Evolutionary conservation across 768 basidiomycete species (phyloP), one percentile per base, ranked within the genome.

Genomic region (Pleurotus ostreatus): DNA sequence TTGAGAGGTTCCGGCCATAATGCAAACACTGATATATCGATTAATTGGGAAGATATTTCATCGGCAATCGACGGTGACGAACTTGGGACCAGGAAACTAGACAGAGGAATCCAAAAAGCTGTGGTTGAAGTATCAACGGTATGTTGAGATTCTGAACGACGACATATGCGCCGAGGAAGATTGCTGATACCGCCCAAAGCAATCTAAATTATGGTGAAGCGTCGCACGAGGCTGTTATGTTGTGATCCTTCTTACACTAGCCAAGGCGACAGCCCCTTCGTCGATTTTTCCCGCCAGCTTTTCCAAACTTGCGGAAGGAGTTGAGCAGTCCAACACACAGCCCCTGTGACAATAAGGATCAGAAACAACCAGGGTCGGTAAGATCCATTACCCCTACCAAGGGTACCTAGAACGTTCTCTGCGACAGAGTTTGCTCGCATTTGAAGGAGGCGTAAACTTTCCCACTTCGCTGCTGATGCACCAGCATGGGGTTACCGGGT

Each of bases 271-370:
- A 92, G 73, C 0, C 91, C 90, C 23, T 80, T 74, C 0, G 86
- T 88, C 20, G 80, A 82, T 63, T 90, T 86, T 16, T 74, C 72
- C 37, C 81, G 75, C 72, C 81, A 86, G 60, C 80, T 87, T 68
- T 92, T 90, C 81, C 83, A 80, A 20, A 89, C 75, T 60, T 90
- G 88, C 5, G 88, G 89, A 30, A 89, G 66, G 12, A 90, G 65
- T 61, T 88, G 87, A 12, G 77, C 72, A 3, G 80, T 81, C 88
- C 87, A 88, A 58, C 80, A 82, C 9, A 87, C 66, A 0, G 86
- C 81, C 2, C 86, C 86, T 86, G 54, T 22, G 30, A 8, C 2
- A 34, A 34, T 2, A 34, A 34, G 30, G 30, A 11, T 34, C 30
- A 34, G 30, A 34, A 34, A 34, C 30, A 34, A 34, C 30, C 30